Conservation (phyloP, 495 filamentous ascomycete genomes). For the Neurospora tetrasperma region DNA sequence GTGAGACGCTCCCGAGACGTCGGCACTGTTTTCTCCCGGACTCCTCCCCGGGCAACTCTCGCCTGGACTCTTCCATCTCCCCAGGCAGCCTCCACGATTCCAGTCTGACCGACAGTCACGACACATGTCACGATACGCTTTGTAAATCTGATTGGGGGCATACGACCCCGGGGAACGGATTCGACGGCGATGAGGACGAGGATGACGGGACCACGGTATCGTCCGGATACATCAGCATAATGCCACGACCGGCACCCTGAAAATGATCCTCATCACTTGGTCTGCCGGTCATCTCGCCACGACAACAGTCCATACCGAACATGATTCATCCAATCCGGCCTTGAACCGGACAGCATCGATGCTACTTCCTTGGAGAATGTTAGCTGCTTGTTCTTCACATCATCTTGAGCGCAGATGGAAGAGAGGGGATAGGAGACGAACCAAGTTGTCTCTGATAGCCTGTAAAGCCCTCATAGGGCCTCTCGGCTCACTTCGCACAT, state of each 20-base stretch:
- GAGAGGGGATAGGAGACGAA: background rate
- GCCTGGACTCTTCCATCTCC: background rate
- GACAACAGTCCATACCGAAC: slow-evolving; percentile 9
- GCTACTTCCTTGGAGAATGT: background rate
- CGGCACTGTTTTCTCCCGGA: background rate
- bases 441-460: slow-evolving; percentile 7
- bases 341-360: slow-evolving; percentile 1
- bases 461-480: slow-evolving; percentile 7
- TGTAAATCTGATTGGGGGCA: background rate
- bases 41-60: background rate
- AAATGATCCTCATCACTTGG: background rate
- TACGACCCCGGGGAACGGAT: no score
- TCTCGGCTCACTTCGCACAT: background rate
- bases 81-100: background rate
- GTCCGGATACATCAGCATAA: no score
- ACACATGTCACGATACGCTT: background rate
- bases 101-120: background rate
- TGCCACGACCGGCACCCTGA: no score
- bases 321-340: slow-evolving; percentile 5
- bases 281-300: slow-evolving; percentile 2
- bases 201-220: no score
- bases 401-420: background rate
- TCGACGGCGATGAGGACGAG: no score
- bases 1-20: slow-evolving; percentile 23
- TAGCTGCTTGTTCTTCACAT: background rate